Percentiles rank a stretch among this genome's conserved stretches.
Conservation (phyloP, 352 stramenopile species). For the Globisporangium orthogonon region DNA sequence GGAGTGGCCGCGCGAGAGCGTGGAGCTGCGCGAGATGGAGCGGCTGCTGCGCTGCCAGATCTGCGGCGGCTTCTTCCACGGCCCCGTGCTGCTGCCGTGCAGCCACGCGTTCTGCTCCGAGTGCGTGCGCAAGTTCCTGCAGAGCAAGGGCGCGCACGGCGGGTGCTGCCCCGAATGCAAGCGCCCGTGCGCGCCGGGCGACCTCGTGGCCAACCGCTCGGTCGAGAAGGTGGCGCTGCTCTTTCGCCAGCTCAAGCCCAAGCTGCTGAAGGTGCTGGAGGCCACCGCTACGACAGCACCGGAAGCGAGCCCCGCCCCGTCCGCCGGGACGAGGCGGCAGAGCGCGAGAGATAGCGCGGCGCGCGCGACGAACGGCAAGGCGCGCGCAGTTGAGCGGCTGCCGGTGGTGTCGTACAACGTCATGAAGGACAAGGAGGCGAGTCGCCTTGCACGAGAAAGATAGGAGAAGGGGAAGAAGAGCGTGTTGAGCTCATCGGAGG, state of each 20-base stretch:
- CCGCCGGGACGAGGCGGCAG: neutral
- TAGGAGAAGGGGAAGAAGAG: too few relatives aligned
- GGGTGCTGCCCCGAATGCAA: conserved; percentile 81
- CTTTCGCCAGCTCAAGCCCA: conserved; percentile 68
- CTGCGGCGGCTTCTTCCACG: conserved; percentile 81
- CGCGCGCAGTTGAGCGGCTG: conserved; percentile 36
- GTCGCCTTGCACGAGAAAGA: too few relatives aligned
- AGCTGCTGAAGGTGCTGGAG: conserved; percentile 40
- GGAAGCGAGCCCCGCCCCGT: neutral
- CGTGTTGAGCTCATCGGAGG: too few relatives aligned
- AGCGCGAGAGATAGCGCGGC: conserved; percentile 1
- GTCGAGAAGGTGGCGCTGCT: conserved; percentile 65
- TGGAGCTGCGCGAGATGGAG: conserved; percentile 65
- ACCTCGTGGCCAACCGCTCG: conserved; percentile 66
- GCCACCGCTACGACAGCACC: neutral
- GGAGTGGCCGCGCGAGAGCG: conserved; percentile 59
- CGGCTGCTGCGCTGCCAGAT: conserved; percentile 72
- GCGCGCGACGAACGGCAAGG: conserved; percentile 6
- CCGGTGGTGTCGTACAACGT: conserved; percentile 79
- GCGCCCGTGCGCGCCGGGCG: conserved; percentile 40
- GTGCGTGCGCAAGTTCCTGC: conserved; percentile 75
- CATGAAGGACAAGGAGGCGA: conserved; percentile 81
- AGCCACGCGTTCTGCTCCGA: conserved; percentile 83
- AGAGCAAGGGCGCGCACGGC: conserved; percentile 54
- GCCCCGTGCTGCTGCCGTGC: conserved; percentile 68